Evolutionary conservation across 495 filamentous ascomycete genomes (phyloP), one percentile per base, ranked within the genome.

Genomic region (Friedmanniomyces simplex): DNA sequence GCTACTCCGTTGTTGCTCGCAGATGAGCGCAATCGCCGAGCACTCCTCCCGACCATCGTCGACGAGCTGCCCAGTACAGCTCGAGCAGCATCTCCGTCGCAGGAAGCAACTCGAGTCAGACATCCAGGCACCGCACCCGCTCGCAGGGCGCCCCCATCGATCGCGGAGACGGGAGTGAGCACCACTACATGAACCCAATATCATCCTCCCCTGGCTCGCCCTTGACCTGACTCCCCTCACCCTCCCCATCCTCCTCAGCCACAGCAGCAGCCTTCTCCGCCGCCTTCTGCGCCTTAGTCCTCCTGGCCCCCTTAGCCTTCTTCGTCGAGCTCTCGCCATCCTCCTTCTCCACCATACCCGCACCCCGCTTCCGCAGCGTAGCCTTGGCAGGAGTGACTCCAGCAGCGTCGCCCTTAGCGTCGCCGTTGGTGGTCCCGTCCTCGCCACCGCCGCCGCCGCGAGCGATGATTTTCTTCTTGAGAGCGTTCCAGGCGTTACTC

Each of bases 401-500:
- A 13, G 57, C 32, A 37, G 28, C 28, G 10, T 32, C 28, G 28
- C 28, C 28, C 28, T 32, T 32, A 32, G 28, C 28, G 28, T 28
- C 50, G 52, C 43, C 22, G 18, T 39, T 30, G 22, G 54, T 26
- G 20, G 54, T 39, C 10, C 42, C 42, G n/a, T 39, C 24, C 13
- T 3, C 10, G 7, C 5, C 32, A 14, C 14, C 32, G 54, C 20
- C 24, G 22, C 30, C 34, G n/a, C 37, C 16, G 7, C 36, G 21
- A 26, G 30, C 57, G 20, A 59, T 21, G 37, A 70, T 58, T 54
- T 68, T 67, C 45, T 48, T 57, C 52, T 75, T 82, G 66, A 80
- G 77, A 60, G 63, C 82, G 49, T 73, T 80, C 68, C 71, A 73
- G 47, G 77, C 73, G 30, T 67, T 82, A 68, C 67, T 62, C 18